Evolutionary conservation across 306 rosid genomes (phyloP).

Genomic region (Castanea crenata): DNA sequence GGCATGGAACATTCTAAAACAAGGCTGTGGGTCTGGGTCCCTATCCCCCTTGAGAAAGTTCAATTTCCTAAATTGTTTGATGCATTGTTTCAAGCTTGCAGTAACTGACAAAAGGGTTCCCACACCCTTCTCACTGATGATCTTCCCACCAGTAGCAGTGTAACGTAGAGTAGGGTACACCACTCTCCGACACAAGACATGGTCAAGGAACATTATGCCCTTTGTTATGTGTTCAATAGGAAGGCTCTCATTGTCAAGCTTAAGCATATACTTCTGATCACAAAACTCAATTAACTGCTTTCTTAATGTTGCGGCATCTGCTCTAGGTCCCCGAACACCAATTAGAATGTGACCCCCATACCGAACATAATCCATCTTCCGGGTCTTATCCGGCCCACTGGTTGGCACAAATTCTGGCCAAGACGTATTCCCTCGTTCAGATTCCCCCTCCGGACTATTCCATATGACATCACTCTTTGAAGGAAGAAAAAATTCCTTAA

Average conservation of each 20-base stretch:
- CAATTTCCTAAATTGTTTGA: constrained; percentile 85
- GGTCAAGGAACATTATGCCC: constrained; percentile 96
- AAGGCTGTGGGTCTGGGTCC: constrained; percentile 98
- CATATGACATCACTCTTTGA: constrained; percentile 98
- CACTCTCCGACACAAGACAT: constrained; percentile 87
- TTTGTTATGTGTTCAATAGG: constrained; percentile 96
- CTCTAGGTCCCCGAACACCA: constrained; percentile 90
- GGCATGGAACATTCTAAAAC: constrained; percentile 98
- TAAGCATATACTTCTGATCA: constrained; percentile 86
- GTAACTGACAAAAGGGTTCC: constrained; percentile 95
- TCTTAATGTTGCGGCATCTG: constrained; percentile 78
- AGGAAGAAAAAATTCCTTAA: constrained; percentile 77
- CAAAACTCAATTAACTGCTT: constrained; percentile 88
- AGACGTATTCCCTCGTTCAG: constrained; percentile 88
- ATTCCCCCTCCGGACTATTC: constrained; percentile 79
- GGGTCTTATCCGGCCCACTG: constrained; percentile 95
- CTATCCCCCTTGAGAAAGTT: constrained; percentile 85
- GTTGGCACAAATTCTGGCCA: constrained; percentile 99
- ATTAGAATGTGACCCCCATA: constrained; percentile 91
- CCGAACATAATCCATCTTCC: constrained; percentile 84
- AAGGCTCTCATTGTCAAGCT: constrained; percentile 89
- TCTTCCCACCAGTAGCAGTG: constrained; percentile 94
- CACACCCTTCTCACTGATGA: constrained; percentile 92
- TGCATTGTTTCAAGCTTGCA: constrained; percentile 89
- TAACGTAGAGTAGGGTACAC: constrained; percentile 94